Conservation (phyloP, 1,139 yeast genomes). For the Yamadazyma pseudoaaseri region DNA sequence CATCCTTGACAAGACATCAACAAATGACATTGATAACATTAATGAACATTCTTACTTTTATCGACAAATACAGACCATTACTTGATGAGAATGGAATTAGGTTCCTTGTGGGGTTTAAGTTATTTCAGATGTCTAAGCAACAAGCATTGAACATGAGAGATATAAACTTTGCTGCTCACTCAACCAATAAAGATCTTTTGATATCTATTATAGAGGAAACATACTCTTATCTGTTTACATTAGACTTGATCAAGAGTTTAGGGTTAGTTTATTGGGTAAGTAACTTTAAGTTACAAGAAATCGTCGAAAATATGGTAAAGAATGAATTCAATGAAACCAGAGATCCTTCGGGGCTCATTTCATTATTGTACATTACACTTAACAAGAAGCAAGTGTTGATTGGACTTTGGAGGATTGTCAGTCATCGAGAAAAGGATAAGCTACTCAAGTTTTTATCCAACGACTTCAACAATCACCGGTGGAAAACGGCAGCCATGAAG, state of each 20-base stretch:
- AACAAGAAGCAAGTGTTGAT: slow-evolving; percentile 71
- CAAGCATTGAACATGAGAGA: slow-evolving; percentile 69
- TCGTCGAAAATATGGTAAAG: slow-evolving; percentile 68
- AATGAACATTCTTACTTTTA: slow-evolving; percentile 58
- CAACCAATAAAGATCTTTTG: slow-evolving; percentile 71
- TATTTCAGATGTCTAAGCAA: slow-evolving; percentile 54
- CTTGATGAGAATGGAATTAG: slow-evolving; percentile 74
- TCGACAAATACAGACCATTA: slow-evolving; percentile 45
- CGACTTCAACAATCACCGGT: slow-evolving; percentile 70
- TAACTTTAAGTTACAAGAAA: slow-evolving; percentile 42
- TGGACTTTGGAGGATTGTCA: slow-evolving; percentile 80
- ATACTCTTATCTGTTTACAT: slow-evolving; percentile 47
- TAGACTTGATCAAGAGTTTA: slow-evolving; percentile 60
- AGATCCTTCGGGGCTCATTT: slow-evolving; percentile 71
- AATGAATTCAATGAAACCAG: slow-evolving; percentile 60
- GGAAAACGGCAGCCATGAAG: slow-evolving; percentile 87
- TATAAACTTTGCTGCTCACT: slow-evolving; percentile 82
- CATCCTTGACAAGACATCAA: slow-evolving; percentile 86
- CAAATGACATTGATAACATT: slow-evolving; percentile 79
- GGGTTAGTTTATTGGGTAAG: slow-evolving; percentile 78
- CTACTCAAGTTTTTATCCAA: slow-evolving; percentile 74
- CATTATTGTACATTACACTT: slow-evolving; percentile 76
- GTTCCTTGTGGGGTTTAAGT: slow-evolving; percentile 69
- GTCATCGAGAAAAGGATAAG: slow-evolving; percentile 79
- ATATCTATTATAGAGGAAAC: slow-evolving; percentile 52